Evolutionary conservation across 2,329 filamentous ascomycete genomes (phyloP), one percentile per base, ranked within the genome.

Genomic region (Aurifilum marmelostoma): DNA sequence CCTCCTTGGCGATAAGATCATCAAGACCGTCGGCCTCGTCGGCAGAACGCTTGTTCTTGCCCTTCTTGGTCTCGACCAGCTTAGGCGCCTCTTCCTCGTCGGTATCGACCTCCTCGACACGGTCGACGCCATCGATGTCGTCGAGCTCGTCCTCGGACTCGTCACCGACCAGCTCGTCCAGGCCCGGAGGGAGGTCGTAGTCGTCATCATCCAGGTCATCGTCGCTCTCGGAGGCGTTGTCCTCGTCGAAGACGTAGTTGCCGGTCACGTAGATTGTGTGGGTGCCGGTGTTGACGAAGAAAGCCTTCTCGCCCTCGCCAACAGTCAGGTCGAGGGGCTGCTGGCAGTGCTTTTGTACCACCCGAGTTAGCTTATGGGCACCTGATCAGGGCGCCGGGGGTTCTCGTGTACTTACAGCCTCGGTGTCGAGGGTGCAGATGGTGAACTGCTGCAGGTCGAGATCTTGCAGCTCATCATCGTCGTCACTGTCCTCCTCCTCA

Each of bases 271-370:
- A 96, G 77, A 99, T 86, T 73, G 92, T 89, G 86, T 97, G 94
- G 72, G 92, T 96, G 76, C 96, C 96, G 71, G 88, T 90, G 73
- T 97, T 94, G 78, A 92, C 88, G 85, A 99, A 98, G 87, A 92
- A 97, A 73, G 97, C 91, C 75, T 89, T 89, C 86, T 99, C 96
- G 75, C 92, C 88, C 79, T 97, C 92, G 76, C 88, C 89, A 78
- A 99, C 89, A 73, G 92, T 96, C 80, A 99, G 93, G 81, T 99
- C 93, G 70, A 99, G 89, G 62, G 96, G 84, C 83, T 99, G 97
- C 83, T 99, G 96, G 87, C 91, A 97, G 84, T 92, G 89, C 96
- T n/a, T n/a, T n/a, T 98, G 76, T 61, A 67, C 41, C 56, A 29
- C 50, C 67, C 6, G 3, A 59, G 34, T 75, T 75, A 82, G 67